Evolutionary conservation across 177 flowering plant species (phyloP).

Genomic region (Vitis hybrid): DNA sequence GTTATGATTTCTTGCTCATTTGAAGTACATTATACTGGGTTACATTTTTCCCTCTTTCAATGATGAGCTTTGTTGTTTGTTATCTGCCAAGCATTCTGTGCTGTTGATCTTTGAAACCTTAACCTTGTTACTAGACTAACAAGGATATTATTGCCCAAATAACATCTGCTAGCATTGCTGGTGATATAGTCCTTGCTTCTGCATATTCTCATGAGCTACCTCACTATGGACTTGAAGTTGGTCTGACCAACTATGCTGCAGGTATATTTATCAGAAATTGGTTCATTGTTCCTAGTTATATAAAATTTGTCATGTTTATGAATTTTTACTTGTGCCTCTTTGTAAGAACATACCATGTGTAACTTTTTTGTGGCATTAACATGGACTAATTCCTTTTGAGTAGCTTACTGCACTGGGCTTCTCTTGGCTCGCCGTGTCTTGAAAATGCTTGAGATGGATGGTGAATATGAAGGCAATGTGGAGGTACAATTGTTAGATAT

Average conservation of each 20-base stretch:
- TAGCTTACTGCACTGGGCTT: slow-evolving; percentile 96
- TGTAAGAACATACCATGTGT: too few relatives aligned
- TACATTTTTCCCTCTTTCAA: neutral
- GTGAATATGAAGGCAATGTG: slow-evolving; percentile 80
- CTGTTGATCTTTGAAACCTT: slow-evolving; percentile 16
- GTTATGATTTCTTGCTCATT: too few relatives aligned
- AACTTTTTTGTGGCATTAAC: neutral
- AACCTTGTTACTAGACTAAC: slow-evolving; percentile 55
- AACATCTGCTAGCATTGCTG: slow-evolving; percentile 79
- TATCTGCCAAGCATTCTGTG: neutral
- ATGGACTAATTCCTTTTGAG: neutral
- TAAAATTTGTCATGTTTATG: too few relatives aligned
- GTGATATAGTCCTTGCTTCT: slow-evolving; percentile 78
- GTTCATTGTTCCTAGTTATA: too few relatives aligned
- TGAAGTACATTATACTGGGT: neutral
- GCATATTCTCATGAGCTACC: slow-evolving; percentile 95
- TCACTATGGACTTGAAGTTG: slow-evolving; percentile 84
- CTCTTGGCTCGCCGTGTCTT: slow-evolving; percentile 88
- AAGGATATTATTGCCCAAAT: slow-evolving; percentile 83
- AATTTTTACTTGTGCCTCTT: too few relatives aligned
- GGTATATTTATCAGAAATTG: slow-evolving; percentile 32
- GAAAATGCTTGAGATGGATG: slow-evolving; percentile 86
- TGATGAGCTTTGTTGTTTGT: neutral
- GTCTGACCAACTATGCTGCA: slow-evolving; percentile 97
- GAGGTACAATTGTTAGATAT: slow-evolving; percentile 52